Conservation (phyloP, 1,139 yeast genomes). For the Hyphopichia burtonii region DNA sequence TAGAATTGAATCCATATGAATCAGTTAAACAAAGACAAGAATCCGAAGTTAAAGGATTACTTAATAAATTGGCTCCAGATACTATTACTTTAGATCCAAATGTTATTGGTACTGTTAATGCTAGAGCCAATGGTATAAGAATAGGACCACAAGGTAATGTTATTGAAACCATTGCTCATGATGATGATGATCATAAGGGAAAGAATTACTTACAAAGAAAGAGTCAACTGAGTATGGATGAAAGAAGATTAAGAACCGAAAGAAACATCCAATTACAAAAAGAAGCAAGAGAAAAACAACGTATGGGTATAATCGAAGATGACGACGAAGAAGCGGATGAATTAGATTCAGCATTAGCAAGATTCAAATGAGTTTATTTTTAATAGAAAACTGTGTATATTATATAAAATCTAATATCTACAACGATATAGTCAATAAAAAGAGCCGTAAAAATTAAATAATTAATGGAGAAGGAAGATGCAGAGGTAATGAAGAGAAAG, state of each 20-base stretch:
- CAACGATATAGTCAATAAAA: no score
- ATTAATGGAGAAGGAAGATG: no score
- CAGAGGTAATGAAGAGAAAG: not conserved
- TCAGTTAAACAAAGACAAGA: slow-evolving; percentile 92
- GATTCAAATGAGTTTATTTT: slow-evolving; percentile 39
- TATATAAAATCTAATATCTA: no score
- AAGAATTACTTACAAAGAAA: slow-evolving; percentile 82
- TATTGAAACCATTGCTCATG: slow-evolving; percentile 33
- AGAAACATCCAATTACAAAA: slow-evolving; percentile 74
- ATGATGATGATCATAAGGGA: slow-evolving; percentile 65
- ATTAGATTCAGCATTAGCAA: slow-evolving; percentile 56
- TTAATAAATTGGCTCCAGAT: slow-evolving; percentile 90
- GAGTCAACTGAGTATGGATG: slow-evolving; percentile 83
- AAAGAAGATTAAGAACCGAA: slow-evolving; percentile 81
- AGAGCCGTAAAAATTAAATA: no score
- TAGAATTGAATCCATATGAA: slow-evolving; percentile 91
- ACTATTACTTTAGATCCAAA: slow-evolving; percentile 90
- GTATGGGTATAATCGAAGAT: slow-evolving; percentile 48
- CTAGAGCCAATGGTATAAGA: slow-evolving; percentile 61
- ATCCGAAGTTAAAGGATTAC: slow-evolving; percentile 78
- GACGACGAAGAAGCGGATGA: slow-evolving; percentile 48
- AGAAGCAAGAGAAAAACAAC: slow-evolving; percentile 59
- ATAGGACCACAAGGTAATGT: slow-evolving; percentile 55
- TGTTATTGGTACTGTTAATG: slow-evolving; percentile 81
- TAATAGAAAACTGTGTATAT: not conserved